A percentile compares a stretch with the other conserved stretches of the same genome.
Conservation (phyloP, 1,284 basidiomycete genomes). For the Tremellales sp. region DNA sequence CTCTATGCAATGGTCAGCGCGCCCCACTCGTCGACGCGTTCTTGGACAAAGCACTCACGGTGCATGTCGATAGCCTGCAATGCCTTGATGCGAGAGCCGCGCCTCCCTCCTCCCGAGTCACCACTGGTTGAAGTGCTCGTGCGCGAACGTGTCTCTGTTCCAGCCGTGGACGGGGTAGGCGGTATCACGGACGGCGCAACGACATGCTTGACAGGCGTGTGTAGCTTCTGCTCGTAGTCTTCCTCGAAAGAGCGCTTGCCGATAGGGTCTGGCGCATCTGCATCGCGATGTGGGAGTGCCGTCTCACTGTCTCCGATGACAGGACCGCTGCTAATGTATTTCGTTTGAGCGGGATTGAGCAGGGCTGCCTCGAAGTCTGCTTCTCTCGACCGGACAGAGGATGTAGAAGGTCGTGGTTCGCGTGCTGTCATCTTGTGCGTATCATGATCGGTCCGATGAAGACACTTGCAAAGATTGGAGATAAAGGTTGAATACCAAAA, state of each 20-base stretch:
- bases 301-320: not conserved
- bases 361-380: conserved; percentile 39
- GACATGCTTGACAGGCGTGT: conserved; percentile 1
- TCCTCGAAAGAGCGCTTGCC: conserved; percentile 32
- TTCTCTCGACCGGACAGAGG: conserved; percentile 22
- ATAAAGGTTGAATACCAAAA: not conserved
- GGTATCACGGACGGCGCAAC: conserved; percentile 19
- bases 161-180: conserved; percentile 22
- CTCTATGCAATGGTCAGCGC: too few relatives aligned
- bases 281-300: conserved; percentile 3
- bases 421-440: not conserved
- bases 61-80: conserved; percentile 28
- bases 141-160: conserved; percentile 4
- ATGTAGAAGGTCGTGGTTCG: conserved; percentile 23
- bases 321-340: conserved; percentile 28
- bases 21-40: too few relatives aligned
- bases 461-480: too few relatives aligned
- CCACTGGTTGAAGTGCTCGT: too few relatives aligned
- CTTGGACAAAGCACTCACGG: conserved; percentile 24
- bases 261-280: conserved; percentile 16
- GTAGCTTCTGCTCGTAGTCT: conserved; percentile 11
- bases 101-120: too few relatives aligned
- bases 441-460: not conserved
- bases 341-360: conserved; percentile 24
- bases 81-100: conserved; percentile 9